Evolutionary conservation across 1,139 yeast genomes (phyloP).

Genomic region (Lodderomyces beijingensis): DNA sequence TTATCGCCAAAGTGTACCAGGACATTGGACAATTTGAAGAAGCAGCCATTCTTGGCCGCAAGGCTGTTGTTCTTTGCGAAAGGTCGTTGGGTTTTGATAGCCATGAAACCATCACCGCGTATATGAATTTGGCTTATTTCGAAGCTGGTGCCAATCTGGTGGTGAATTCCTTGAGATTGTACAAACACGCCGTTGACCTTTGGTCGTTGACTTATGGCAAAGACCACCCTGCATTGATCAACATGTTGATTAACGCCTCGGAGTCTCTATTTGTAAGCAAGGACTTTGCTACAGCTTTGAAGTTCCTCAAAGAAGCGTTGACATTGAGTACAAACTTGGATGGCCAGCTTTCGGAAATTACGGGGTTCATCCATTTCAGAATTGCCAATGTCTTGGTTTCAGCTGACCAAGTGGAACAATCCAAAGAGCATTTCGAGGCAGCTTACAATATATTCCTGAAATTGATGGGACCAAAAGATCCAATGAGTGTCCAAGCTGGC

Average conservation of each 20-base stretch:
- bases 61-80: conserved; percentile 70
- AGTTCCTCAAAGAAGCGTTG: conserved; percentile 47
- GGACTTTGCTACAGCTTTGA: conserved; percentile 27
- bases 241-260: conserved; percentile 64
- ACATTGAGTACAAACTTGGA: conserved; percentile 43
- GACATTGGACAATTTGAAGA: conserved; percentile 54
- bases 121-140: conserved; percentile 69
- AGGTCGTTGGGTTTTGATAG: conserved; percentile 80
- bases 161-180: conserved; percentile 59
- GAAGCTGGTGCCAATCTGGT: conserved; percentile 62
- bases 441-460: conserved; percentile 53
- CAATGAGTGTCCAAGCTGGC: conserved; percentile 58
- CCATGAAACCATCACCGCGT: conserved; percentile 66
- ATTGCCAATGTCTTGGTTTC: conserved; percentile 61
- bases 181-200: conserved; percentile 54
- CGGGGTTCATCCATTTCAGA: conserved; percentile 60
- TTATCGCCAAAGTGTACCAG: conserved; percentile 63
- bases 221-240: conserved; percentile 65
- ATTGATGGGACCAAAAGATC: conserved; percentile 59
- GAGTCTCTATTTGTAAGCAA: conserved; percentile 54
- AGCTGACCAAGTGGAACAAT: conserved; percentile 48
- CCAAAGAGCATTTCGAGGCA: conserved; percentile 48
- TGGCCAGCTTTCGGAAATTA: conserved; percentile 56
- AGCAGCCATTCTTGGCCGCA: conserved; percentile 69
- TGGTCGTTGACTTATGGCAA: conserved; percentile 53